Conservation (phyloP, 2,329 filamentous ascomycete species). For the Dendrostoma leiphaemia region DNA sequence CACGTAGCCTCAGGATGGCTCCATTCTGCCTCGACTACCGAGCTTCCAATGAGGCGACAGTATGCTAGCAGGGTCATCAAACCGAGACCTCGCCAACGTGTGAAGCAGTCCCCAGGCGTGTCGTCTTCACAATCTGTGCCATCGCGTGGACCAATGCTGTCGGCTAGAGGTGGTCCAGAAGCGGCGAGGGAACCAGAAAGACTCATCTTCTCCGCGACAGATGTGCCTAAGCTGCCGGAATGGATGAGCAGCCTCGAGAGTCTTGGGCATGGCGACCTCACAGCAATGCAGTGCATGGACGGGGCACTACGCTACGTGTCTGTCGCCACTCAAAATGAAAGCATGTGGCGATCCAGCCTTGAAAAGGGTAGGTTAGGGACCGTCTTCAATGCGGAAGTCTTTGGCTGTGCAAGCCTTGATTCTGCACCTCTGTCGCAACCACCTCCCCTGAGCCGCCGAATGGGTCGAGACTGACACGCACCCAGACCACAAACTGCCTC, state of each 20-base stretch:
- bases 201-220: conserved; percentile 24
- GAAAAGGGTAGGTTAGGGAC: conserved; percentile 17
- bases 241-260: conserved; percentile 22
- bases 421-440: too few species aligned
- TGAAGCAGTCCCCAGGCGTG: not conserved
- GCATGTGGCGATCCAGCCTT: conserved; percentile 25
- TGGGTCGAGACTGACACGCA: not conserved
- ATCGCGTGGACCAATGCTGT: not conserved
- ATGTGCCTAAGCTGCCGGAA: conserved; percentile 28
- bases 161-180: not conserved
- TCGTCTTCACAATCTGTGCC: not conserved
- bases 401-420: not conserved
- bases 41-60: not conserved
- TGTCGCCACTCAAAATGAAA: conserved; percentile 22
- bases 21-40: too few species aligned
- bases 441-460: not conserved
- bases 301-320: conserved; percentile 25
- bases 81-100: not conserved
- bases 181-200: not conserved
- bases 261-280: conserved; percentile 20
- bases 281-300: conserved; percentile 22
- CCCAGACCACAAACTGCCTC: conserved; percentile 24
- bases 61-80: conserved; percentile 6
- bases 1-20: not conserved
- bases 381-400: not conserved